phyloP scores from a whole-genome alignment of 495 filamentous ascomycete species.

The Podospora appendiculata region DNA sequence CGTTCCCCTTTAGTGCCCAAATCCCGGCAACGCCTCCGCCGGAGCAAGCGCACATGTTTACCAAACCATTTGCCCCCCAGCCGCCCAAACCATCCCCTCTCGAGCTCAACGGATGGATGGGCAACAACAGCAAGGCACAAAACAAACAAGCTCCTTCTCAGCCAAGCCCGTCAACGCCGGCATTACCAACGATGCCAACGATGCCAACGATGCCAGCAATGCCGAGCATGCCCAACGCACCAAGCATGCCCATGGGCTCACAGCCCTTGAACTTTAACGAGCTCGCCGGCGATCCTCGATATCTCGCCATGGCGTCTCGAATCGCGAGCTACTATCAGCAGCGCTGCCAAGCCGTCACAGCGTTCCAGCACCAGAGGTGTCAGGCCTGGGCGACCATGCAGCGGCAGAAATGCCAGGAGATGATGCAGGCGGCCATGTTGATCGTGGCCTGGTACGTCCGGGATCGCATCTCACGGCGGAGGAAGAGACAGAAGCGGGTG shows the following conservation, averaged over 20 bases:
- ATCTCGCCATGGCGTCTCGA: conserved; percentile 30
- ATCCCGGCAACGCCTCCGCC: conserved; percentile 22
- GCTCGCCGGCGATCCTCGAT: conserved; percentile 17
- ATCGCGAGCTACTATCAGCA: conserved; percentile 31
- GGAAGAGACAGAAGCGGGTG: conserved; percentile 9
- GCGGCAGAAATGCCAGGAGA: conserved; percentile 27
- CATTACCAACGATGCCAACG: background rate
- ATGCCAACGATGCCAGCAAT: no score
- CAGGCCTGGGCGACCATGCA: conserved; percentile 27
- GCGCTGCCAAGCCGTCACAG: conserved; percentile 24
- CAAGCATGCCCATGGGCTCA: background rate
- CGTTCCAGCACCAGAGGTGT: conserved; percentile 29
- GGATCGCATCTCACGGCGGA: conserved; percentile 23
- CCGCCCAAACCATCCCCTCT: background rate
- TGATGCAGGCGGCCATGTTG: conserved; percentile 28
- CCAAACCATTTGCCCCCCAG: conserved; percentile 9
- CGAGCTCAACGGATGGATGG: background rate
- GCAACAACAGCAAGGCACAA: background rate
- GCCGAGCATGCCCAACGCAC: background rate
- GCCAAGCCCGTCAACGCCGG: background rate
- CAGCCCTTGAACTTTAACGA: conserved; percentile 1
- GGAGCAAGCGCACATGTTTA: conserved; percentile 18
- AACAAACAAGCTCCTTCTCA: background rate
- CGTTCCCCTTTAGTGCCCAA: conserved; percentile 16
- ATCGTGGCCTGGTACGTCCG: conserved; percentile 31